Percentiles rank a stretch among this genome's conserved stretches.
Evolutionary conservation across 352 stramenopile genomes (phyloP).

Genomic region (Phytophthora kernoviae): DNA sequence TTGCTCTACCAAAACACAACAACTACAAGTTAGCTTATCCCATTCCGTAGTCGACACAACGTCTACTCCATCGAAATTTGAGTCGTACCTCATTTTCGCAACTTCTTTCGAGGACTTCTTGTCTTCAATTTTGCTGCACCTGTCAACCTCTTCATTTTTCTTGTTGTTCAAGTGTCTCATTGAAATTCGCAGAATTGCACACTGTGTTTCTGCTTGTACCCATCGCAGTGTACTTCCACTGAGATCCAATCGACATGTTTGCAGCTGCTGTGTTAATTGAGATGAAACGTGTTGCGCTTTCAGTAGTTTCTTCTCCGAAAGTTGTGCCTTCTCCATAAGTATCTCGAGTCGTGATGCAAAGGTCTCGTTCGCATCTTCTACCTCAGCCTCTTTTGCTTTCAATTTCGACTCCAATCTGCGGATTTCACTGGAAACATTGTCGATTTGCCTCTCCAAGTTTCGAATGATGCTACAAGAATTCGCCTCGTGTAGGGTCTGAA

Average conservation of each 20-base stretch:
- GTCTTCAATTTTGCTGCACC: not conserved
- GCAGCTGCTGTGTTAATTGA: constrained; percentile 8
- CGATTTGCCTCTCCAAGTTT: constrained; percentile 16
- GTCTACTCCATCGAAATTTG: not conserved
- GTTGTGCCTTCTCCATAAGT: constrained; percentile 2
- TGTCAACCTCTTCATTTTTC: not conserved
- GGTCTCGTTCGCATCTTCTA: not conserved
- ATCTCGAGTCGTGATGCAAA: not conserved
- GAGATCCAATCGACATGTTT: constrained; percentile 20
- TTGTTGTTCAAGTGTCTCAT: constrained; percentile 10
- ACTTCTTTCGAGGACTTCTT: constrained; percentile 10
- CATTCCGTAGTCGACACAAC: too few relatives aligned
- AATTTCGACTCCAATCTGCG: constrained; percentile 2
- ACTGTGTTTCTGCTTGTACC: constrained; percentile 18
- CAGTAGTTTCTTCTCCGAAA: not conserved
- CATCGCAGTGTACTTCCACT: constrained; percentile 8
- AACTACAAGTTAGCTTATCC: not conserved
- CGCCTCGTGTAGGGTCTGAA: constrained; percentile 17
- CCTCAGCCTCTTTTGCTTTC: constrained; percentile 3
- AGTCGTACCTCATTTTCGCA: constrained; percentile 20
- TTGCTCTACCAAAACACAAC: constrained; percentile 36
- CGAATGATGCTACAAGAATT: constrained; percentile 13
- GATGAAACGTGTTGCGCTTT: not conserved
- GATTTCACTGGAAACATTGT: constrained; percentile 3
- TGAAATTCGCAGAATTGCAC: constrained; percentile 9